These are phyloP conservation scores for Globisporangium carolinianum DNA, from an alignment of 352 stramenopile species.

Conservation along the genomic window DNA sequence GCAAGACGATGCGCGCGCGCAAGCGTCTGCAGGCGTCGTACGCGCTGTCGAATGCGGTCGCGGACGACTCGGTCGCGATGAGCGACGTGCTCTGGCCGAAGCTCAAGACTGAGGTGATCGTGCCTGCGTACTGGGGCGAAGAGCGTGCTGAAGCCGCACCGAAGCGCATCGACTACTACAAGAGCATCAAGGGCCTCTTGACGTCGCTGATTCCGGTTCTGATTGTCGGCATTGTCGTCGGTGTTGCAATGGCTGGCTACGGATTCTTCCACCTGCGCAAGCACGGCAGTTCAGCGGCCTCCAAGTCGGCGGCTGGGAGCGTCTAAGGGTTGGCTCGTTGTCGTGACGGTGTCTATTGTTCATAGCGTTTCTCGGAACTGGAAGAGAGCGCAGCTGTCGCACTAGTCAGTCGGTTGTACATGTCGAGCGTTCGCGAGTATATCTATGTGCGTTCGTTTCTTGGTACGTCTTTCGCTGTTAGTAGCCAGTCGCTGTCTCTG, in stretches of 20 bases:
- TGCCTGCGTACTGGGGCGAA: slow-evolving; percentile 52
- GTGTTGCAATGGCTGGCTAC: slow-evolving; percentile 24
- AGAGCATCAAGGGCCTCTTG: slow-evolving; percentile 37
- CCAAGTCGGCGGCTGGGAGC: slow-evolving; percentile 13
- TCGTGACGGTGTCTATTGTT: no score
- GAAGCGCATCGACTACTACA: slow-evolving; percentile 40
- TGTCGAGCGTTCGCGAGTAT: no score
- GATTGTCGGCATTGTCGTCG: slow-evolving; percentile 47
- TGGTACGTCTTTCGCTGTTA: no score
- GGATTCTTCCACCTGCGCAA: slow-evolving; percentile 45
- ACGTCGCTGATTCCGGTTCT: slow-evolving; percentile 56
- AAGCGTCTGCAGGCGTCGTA: slow-evolving; percentile 69
- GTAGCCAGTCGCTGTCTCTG: no score
- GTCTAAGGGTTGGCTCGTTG: slow-evolving; percentile 4
- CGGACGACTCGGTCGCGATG: slow-evolving; percentile 36
- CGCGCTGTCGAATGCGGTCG: slow-evolving; percentile 30
- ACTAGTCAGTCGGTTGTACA: no score
- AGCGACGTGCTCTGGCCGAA: slow-evolving; percentile 52
- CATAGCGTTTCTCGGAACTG: no score
- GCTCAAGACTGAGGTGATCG: slow-evolving; percentile 44
- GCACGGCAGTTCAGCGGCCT: slow-evolving; percentile 2
- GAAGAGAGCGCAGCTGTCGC: no score
- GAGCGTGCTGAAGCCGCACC: slow-evolving; percentile 36
- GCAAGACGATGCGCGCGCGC: slow-evolving; percentile 56
- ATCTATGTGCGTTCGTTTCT: no score